These are phyloP conservation scores for Phytopythium montanum DNA, from an alignment of 352 stramenopile species.

Conservation along the genomic window DNA sequence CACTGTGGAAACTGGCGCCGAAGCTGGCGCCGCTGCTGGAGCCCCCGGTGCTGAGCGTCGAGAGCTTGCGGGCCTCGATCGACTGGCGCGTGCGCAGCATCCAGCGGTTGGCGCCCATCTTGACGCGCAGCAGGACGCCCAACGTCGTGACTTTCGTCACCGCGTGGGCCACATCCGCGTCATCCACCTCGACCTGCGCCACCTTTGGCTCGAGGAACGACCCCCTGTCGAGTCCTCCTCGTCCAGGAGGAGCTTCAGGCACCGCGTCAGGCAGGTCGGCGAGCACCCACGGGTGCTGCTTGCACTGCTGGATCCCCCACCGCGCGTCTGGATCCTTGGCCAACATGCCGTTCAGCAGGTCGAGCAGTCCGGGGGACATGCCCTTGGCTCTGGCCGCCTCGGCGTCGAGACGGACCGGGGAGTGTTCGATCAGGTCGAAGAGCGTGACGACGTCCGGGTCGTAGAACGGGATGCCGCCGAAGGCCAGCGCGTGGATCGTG, in stretches of 20 bases:
- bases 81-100: constrained; percentile 64
- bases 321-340: constrained; percentile 71
- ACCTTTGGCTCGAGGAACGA: constrained; percentile 48
- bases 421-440: constrained; percentile 80
- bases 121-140: constrained; percentile 71
- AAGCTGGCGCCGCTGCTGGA: constrained; percentile 6
- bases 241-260: too few relatives aligned
- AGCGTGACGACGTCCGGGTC: constrained; percentile 73
- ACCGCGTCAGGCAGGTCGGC: constrained; percentile 34
- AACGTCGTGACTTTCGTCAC: constrained; percentile 77
- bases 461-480: constrained; percentile 84
- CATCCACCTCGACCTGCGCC: constrained; percentile 52
- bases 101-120: constrained; percentile 77
- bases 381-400: not conserved
- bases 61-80: constrained; percentile 40
- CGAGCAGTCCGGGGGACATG: constrained; percentile 31
- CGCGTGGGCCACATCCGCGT: constrained; percentile 58
- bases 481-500: constrained; percentile 76
- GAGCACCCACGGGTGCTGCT: constrained; percentile 66
- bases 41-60: constrained; percentile 16
- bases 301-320: constrained; percentile 65
- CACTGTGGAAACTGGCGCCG: constrained; percentile 3
- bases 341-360: constrained; percentile 61
- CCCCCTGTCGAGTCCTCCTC: constrained; percentile 10
- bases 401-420: constrained; percentile 36